phyloP scores from a whole-genome alignment of 2,329 filamentous ascomycete genomes.

The Fusarium sp. region DNA sequence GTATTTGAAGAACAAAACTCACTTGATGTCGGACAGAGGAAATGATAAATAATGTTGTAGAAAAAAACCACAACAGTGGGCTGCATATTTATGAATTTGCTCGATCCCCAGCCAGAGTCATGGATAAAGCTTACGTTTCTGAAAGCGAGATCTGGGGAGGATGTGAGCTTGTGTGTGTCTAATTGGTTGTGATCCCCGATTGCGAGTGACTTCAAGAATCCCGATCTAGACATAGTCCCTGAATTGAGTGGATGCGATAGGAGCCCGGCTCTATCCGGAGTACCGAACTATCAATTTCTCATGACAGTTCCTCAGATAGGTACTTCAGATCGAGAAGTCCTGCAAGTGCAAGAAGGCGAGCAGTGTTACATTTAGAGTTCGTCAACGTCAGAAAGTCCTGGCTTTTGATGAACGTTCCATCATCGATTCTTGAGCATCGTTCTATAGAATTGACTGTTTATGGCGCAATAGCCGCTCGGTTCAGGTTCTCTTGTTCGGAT shows the following conservation, averaged over 20 bases:
- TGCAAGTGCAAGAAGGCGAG: neutral
- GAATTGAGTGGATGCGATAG: constrained; percentile 45
- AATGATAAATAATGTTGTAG: neutral
- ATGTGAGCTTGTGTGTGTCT: constrained; percentile 31
- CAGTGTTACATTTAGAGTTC: neutral
- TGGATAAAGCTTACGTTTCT: constrained; percentile 44
- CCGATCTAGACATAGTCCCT: constrained; percentile 46
- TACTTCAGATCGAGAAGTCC: constrained; percentile 1
- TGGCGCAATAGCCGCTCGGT: constrained; percentile 18
- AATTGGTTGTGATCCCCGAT: constrained; percentile 43
- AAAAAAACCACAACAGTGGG: constrained; percentile 11
- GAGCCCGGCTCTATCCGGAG: constrained; percentile 32
- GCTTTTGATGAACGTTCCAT: neutral
- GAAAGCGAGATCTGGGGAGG: constrained; percentile 41
- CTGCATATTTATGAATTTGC: constrained; percentile 30
- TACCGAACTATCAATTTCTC: constrained; percentile 27
- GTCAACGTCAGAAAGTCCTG: neutral
- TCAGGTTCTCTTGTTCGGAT: constrained; percentile 16
- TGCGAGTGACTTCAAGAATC: constrained; percentile 39
- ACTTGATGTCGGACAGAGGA: neutral
- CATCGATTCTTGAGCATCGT: constrained; percentile 8
- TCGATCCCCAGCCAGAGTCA: constrained; percentile 30
- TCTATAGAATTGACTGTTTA: constrained; percentile 13
- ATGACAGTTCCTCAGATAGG: constrained; percentile 9
- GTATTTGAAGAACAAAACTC: neutral